Evolutionary conservation across 139 green algal genomes (phyloP), one percentile per base, ranked within the genome.

Genomic region (Coelastrella sp.): DNA sequence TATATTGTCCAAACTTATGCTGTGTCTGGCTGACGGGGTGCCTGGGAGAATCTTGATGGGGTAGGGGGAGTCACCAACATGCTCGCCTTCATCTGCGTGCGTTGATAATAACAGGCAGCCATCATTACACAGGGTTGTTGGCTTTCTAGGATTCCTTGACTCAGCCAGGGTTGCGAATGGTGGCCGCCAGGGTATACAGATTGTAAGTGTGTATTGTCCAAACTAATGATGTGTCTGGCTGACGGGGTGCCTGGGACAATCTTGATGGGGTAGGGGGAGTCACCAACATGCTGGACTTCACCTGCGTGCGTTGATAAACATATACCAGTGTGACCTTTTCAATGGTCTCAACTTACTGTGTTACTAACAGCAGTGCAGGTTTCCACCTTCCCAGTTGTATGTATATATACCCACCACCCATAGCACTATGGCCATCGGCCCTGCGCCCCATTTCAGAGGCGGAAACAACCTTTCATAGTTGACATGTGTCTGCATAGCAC

Each of bases 41-140:
- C 91, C 92, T 0, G 93, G 83, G 7, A 95, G 73, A 16, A 97
- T 90, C 11, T 84, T 79, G 23, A 97, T 23, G 5, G 92, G 85
- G 91, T 96, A 97, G 16, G 96, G 96, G 4, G 95, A 97, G 23
- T 96, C 92, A 0, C 89, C 96, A 19, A 98, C 93, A 32, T 93
- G 90, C 60, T 96, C 0, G 32, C 0, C 89, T 7, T 6, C 80
- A 60, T 83, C 92, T 95, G n/a, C n/a, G n/a, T n/a, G n/a, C n/a
- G n/a, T n/a, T n/a, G n/a, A n/a, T n/a, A n/a, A n/a, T n/a, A n/a
- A n/a, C n/a, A n/a, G n/a, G n/a, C n/a, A n/a, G n/a, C n/a, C n/a
- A n/a, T n/a, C n/a, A n/a, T n/a, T n/a, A n/a, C n/a, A n/a, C n/a
- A n/a, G n/a, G n/a, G n/a, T n/a, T n/a, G n/a, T n/a, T n/a, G n/a